phyloP scores from a whole-genome alignment of 495 filamentous ascomycete genomes.

The Penicillium chermesinum region DNA sequence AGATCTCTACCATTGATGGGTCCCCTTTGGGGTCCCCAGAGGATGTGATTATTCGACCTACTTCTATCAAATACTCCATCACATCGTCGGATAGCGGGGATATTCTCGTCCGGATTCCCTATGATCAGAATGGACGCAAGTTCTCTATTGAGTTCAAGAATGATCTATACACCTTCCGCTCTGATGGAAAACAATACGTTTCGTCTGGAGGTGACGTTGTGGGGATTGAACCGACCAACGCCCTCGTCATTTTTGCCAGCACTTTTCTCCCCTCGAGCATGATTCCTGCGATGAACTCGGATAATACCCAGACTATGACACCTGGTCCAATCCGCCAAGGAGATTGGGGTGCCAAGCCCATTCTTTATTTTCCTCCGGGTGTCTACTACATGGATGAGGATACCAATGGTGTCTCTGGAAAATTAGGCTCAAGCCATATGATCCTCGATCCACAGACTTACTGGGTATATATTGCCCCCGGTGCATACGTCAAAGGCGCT shows the following conservation, averaged over 20 bases:
- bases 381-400: neutral
- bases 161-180: neutral
- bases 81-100: neutral
- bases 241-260: conserved; percentile 26
- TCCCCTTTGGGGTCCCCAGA: neutral
- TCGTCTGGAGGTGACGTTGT: neutral
- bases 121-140: neutral
- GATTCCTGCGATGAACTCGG: neutral
- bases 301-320: neutral
- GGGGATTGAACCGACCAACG: conserved; percentile 16
- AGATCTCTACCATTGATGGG: neutral
- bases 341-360: neutral
- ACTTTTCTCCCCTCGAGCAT: conserved; percentile 14
- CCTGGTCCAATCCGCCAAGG: neutral
- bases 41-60: neutral
- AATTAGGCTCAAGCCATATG: conserved; percentile 7
- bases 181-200: neutral
- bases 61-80: neutral
- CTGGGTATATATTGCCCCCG: conserved; percentile 27
- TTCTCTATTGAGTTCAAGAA: neutral
- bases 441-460: conserved; percentile 9
- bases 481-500: conserved; percentile 28
- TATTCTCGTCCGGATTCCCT: neutral
- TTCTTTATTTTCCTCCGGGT: neutral
- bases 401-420: no score